Conservation (phyloP, 2,329 filamentous ascomycete species). For the Scedosporium apiospermum region DNA sequence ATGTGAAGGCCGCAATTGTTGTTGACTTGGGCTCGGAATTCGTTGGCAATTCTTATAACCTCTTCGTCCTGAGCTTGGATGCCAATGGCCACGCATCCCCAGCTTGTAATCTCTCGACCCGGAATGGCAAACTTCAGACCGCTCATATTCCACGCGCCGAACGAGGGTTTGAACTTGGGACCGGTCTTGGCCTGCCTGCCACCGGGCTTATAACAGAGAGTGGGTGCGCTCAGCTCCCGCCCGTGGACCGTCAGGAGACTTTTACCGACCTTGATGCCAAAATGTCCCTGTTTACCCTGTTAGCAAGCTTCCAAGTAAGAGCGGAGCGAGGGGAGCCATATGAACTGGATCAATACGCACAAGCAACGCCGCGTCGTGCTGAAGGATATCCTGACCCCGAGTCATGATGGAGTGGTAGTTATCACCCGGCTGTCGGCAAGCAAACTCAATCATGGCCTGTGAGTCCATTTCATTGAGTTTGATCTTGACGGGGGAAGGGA, state of each 20-base stretch:
- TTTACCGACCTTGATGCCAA: constrained; percentile 53
- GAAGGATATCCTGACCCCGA: constrained; percentile 46
- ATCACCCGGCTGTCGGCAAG: constrained; percentile 53
- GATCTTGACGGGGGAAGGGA: constrained; percentile 41
- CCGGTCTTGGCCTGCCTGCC: constrained; percentile 10
- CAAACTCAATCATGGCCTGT: constrained; percentile 60
- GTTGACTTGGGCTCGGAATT: constrained; percentile 6
- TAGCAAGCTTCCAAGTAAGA: no score
- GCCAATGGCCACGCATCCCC: constrained; percentile 38
- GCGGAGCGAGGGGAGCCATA: no score
- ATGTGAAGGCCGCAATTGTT: constrained; percentile 9
- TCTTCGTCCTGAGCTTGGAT: constrained; percentile 14
- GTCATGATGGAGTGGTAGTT: constrained; percentile 59
- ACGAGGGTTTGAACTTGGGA: constrained; percentile 20
- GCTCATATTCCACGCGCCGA: constrained; percentile 64
- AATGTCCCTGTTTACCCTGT: constrained; percentile 24
- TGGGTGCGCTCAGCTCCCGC: constrained; percentile 55
- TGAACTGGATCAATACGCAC: constrained; percentile 22
- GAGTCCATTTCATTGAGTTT: constrained; percentile 54
- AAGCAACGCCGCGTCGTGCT: constrained; percentile 41
- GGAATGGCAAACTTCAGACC: constrained; percentile 44
- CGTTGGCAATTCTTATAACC: constrained; percentile 18
- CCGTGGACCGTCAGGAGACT: constrained; percentile 62
- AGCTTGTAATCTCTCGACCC: constrained; percentile 34
- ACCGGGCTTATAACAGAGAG: constrained; percentile 43